Evolutionary conservation across 306 rosid species (phyloP), one percentile per base, ranked within the genome.

Genomic region (Calophaca sinica): DNA sequence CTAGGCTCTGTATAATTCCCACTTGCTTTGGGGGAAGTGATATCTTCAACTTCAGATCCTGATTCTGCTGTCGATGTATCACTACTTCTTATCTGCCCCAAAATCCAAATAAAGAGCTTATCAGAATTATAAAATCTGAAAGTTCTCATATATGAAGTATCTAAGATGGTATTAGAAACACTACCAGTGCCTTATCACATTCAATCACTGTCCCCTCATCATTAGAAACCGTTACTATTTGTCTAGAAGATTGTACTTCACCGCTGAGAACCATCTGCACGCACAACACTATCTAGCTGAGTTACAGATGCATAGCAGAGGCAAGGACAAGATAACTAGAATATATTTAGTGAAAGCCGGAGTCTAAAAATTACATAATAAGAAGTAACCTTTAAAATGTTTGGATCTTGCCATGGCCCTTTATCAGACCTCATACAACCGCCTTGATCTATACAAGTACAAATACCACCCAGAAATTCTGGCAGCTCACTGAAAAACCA

Each of bases 31-130:
- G 93, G 93, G 54, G 98, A 90, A 31, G 88, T 81, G 73, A 93
- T 83, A 77, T 91, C 96, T 82, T 93, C 98, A 44, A 87, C 92
- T 85, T 93, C 98, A 32, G 98, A 89, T 72, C 98, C 98, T 13
- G 98, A 93, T 79, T 93, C 98, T 28, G 88, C 96, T 0, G 96
- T 85, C 67, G 98, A 90, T 36, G 97, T 93, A 79, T 93, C 98
- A 84, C 97, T 86, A 51, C 89, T 86, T 86, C 90, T 85, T n/a
- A 79, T 84, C 89, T 89, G 89, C 72, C 57, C 52, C 60, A 28
- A 63, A 72, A 70, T 72, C 50, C 80, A 77, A 74, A 73, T 68
- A 39, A 58, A 62, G 54, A 66, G 48, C 41, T 13, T n/a, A 60
- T 70, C 39, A 79, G 77, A 62, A 54, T 55, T 62, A 53, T 4